Conservation (phyloP, 2,329 filamentous ascomycete genomes). For the Verticillium albo-atrum region DNA sequence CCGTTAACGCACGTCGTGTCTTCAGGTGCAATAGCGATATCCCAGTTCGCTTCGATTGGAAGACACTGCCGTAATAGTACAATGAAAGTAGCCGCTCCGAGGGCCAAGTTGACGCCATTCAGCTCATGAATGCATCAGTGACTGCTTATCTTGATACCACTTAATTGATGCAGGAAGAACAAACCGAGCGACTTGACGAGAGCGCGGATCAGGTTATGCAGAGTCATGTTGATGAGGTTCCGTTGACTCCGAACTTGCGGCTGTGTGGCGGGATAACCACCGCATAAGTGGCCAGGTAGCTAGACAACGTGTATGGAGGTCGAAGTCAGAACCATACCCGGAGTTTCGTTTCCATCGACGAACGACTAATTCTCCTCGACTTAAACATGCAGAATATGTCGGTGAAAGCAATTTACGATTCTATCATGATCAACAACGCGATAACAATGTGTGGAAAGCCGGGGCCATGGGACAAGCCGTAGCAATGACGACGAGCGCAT, state of each 20-base stretch:
- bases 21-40: slow-evolving; percentile 6
- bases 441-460: not conserved
- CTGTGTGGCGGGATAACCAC: not conserved
- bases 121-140: slow-evolving; percentile 22
- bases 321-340: not conserved
- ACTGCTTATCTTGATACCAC: slow-evolving; percentile 28
- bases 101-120: slow-evolving; percentile 23
- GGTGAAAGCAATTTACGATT: not conserved
- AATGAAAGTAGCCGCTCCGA: slow-evolving; percentile 26
- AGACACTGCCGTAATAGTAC: slow-evolving; percentile 29
- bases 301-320: not conserved
- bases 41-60: slow-evolving; percentile 23
- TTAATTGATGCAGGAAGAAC: slow-evolving; percentile 38
- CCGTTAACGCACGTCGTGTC: slow-evolving; percentile 1
- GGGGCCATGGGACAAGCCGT: not conserved
- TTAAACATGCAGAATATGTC: not conserved
- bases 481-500: not conserved
- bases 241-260: not conserved
- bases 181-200: slow-evolving; percentile 40
- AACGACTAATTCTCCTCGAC: not conserved
- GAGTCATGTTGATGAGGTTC: slow-evolving; percentile 9
- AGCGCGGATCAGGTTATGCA: slow-evolving; percentile 13
- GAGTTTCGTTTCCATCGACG: not conserved
- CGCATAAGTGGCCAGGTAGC: not conserved
- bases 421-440: not conserved